Evolutionary conservation across 2,329 filamentous ascomycete genomes (phyloP).

Genomic region (Hirsutella thompsonii): DNA sequence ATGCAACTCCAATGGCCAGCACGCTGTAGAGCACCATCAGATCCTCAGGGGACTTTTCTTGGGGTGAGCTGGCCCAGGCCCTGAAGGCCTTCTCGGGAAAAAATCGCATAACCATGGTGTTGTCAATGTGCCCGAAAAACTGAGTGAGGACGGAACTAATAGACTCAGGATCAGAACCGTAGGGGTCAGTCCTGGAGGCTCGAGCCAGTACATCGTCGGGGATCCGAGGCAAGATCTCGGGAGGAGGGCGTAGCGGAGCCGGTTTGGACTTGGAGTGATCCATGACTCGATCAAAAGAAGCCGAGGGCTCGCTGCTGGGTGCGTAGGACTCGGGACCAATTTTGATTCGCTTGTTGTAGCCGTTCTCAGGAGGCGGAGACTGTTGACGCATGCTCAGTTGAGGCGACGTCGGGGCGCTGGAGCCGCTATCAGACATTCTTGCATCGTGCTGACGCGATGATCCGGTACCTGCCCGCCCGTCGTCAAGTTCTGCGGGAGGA

Average conservation of each 20-base stretch:
- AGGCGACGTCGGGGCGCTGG: constrained; percentile 35
- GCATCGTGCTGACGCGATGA: constrained; percentile 21
- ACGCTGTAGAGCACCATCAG: constrained; percentile 33
- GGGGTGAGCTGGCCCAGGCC: constrained; percentile 21
- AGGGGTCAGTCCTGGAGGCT: constrained; percentile 38
- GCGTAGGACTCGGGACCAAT: constrained; percentile 33
- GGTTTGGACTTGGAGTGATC: constrained; percentile 24
- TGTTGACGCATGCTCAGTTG: constrained; percentile 20
- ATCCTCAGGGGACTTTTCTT: constrained; percentile 27
- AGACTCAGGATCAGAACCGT: constrained; percentile 27
- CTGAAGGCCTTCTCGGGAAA: constrained; percentile 26
- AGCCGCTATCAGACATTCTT: constrained; percentile 26
- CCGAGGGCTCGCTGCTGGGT: constrained; percentile 18
- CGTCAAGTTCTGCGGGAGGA: constrained; percentile 36
- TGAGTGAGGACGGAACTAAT: constrained; percentile 24
- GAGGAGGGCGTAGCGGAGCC: constrained; percentile 20
- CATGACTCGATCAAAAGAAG: constrained; percentile 15
- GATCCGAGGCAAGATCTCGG: constrained; percentile 30
- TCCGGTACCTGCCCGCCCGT: constrained; percentile 22
- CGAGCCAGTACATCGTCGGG: constrained; percentile 34
- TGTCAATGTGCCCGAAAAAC: constrained; percentile 29
- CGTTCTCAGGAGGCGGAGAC: constrained; percentile 18
- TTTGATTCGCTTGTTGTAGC: constrained; percentile 35
- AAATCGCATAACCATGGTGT: constrained; percentile 27
- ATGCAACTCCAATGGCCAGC: constrained; percentile 23